Base-by-base conservation (phyloP, 176 grass and related monocot species). In the Aegilops bicornis region DNA sequence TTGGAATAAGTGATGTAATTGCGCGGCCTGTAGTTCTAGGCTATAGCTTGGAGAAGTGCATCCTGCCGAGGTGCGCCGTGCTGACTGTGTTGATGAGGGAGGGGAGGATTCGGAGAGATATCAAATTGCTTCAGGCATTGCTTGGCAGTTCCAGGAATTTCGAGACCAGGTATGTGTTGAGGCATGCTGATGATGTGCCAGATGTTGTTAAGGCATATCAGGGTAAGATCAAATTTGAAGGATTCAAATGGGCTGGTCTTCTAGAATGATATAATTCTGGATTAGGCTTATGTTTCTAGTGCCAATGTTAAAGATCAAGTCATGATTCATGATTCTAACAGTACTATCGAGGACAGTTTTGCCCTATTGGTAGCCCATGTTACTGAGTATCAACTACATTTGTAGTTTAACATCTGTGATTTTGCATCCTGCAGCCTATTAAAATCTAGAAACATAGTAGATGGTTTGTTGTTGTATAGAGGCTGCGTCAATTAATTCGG, bases 191-290 rank as follows among this genome's bases (percentile, higher is more conserved):
- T 2, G 30, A 92, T 33, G 68, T 89, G 58, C 91, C 87, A 52
- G 91, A 87, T 60, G 87, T 92, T 80, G 30, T 92, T 32, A 58
- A 81, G 62, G 87, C 87, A 45, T 89, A 87, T 27, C 64, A 87
- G 39, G 91, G 91, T 69, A 83, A 92, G 47, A 89, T 92, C 50
- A 73, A 54, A 84, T 92, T 92, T 58, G 24, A 92, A 76, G 91
- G 87, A 42, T 89, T 92, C n/a, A 22, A 30, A 14, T 40, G 63
- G 70, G 37, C 11, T 10, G 35, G 27, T 77, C 24, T 77, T 73
- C 1, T 47, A 6, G 24, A 32, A 36, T 62, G 16, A 23, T 64
- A 86, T 48, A 39, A 52, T 69, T 60, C 8, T 29, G 64, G 84
- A 65, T 71, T 71, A 62, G 47, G 27, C 22, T 32, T 79, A 33